Evolutionary conservation across 345 rosid genomes (phyloP).

Genomic region (Geranium rotundifolium): DNA sequence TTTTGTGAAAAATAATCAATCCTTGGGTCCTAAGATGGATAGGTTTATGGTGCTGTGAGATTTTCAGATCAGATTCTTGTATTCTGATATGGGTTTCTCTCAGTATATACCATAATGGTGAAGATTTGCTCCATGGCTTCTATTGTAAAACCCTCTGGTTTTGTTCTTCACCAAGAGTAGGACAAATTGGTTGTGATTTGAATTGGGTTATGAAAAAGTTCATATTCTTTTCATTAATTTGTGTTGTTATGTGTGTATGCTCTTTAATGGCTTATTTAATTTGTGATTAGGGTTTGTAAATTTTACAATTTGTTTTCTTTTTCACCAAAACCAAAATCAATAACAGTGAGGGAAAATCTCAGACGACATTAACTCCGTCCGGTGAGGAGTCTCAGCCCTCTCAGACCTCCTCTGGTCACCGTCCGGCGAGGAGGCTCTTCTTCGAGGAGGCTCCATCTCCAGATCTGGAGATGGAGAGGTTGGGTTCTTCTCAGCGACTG

Average conservation of each 20-base stretch:
- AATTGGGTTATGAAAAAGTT: neutral
- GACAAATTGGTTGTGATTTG: slow-evolving; percentile 1
- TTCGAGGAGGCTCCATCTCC: too few species aligned
- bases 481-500: too few species aligned
- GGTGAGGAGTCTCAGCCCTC: too few species aligned
- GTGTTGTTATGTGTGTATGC: too few species aligned
- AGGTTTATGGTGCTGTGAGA: slow-evolving; percentile 21
- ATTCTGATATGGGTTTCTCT: slow-evolving; percentile 27
- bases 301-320: slow-evolving; percentile 9
- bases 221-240: neutral
- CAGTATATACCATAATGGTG: slow-evolving; percentile 25
- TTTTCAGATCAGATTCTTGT: slow-evolving; percentile 8
- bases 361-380: too few species aligned
- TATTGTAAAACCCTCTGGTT: slow-evolving; percentile 32
- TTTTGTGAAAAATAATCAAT: neutral
- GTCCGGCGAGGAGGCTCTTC: too few species aligned
- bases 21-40: slow-evolving; percentile 19
- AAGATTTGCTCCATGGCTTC: slow-evolving; percentile 63
- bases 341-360: too few species aligned
- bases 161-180: slow-evolving; percentile 35
- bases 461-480: too few species aligned
- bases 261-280: too few species aligned
- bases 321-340: slow-evolving; percentile 37
- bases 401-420: too few species aligned
- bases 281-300: too few species aligned